A percentile compares a stretch with the other conserved stretches of the same genome.
These are phyloP conservation scores for Penicillium nucicola DNA, from an alignment of 495 filamentous ascomycete species.

Conservation along the genomic window DNA sequence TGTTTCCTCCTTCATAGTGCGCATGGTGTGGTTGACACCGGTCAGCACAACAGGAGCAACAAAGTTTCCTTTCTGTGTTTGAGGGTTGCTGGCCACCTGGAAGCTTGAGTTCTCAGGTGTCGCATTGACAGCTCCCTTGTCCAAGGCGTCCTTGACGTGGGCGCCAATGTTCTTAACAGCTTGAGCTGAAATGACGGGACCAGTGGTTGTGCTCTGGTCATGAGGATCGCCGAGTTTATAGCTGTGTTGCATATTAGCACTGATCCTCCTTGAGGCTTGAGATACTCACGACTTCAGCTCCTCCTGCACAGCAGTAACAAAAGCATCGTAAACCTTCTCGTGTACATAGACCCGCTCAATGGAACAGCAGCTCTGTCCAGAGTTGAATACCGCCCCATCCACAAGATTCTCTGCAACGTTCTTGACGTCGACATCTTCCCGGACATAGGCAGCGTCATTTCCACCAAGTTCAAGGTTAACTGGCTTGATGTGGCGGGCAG, in stretches of 20 bases:
- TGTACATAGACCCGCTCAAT: slow-evolving; percentile 92
- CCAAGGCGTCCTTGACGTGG: slow-evolving; percentile 81
- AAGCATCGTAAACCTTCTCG: slow-evolving; percentile 75
- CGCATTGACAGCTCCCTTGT: slow-evolving; percentile 76
- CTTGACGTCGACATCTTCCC: slow-evolving; percentile 77
- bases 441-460: slow-evolving; percentile 89
- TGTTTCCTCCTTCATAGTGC: slow-evolving; percentile 91
- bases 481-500: slow-evolving; percentile 72
- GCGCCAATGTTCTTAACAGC: slow-evolving; percentile 67
- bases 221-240: slow-evolving; percentile 89
- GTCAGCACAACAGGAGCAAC: slow-evolving; percentile 81
- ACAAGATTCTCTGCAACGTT: slow-evolving; percentile 93
- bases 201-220: slow-evolving; percentile 74
- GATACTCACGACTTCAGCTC: slow-evolving; percentile 55
- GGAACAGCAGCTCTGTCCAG: slow-evolving; percentile 93
- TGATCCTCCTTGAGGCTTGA: neutral
- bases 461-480: slow-evolving; percentile 90
- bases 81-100: slow-evolving; percentile 21
- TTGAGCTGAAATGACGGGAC: slow-evolving; percentile 79
- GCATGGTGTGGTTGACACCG: slow-evolving; percentile 80
- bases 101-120: slow-evolving; percentile 83
- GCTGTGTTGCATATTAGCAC: slow-evolving; percentile 32
- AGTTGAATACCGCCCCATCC: slow-evolving; percentile 94
- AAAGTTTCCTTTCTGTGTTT: slow-evolving; percentile 71
- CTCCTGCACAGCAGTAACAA: slow-evolving; percentile 70